Evolutionary conservation across 2,329 filamentous ascomycete species (phyloP).

Genomic region (Neonectria neomacrospora): DNA sequence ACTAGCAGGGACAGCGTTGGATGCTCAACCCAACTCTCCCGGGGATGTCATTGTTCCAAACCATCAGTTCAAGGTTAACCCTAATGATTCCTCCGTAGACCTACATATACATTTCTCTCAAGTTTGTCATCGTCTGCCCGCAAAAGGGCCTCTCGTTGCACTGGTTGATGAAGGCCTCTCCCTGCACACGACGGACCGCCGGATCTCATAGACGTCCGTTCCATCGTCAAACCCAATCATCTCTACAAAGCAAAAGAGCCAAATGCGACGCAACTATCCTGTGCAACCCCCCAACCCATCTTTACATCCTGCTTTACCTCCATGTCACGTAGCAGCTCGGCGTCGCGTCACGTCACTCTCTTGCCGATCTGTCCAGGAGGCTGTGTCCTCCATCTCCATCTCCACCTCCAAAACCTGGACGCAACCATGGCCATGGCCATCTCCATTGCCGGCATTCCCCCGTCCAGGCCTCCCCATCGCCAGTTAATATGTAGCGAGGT

Average conservation of each 20-base stretch:
- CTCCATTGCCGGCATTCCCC: background rate
- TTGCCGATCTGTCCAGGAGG: conserved; percentile 3
- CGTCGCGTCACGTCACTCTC: conserved; percentile 1
- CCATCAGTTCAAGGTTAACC: conserved; percentile 4
- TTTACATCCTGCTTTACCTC: background rate
- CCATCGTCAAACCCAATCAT: background rate
- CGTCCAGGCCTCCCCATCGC: background rate
- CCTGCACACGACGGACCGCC: background rate
- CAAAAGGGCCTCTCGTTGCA: background rate
- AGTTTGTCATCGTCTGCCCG: background rate
- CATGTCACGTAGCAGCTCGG: conserved; percentile 23
- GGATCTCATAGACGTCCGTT: background rate
- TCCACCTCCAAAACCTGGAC: conserved; percentile 2
- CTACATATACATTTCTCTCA: background rate
- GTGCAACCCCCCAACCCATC: background rate
- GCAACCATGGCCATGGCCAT: background rate
- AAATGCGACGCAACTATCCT: background rate
- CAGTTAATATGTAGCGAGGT: background rate
- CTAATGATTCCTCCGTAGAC: background rate
- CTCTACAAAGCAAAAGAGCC: background rate
- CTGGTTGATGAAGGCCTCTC: background rate
- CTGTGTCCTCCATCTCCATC: conserved; percentile 7
- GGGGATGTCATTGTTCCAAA: background rate
- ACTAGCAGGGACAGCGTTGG: background rate
- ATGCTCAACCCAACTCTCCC: background rate